Base-by-base conservation (phyloP, 139 green algal genomes). In the Asterochloris erici region DNA sequence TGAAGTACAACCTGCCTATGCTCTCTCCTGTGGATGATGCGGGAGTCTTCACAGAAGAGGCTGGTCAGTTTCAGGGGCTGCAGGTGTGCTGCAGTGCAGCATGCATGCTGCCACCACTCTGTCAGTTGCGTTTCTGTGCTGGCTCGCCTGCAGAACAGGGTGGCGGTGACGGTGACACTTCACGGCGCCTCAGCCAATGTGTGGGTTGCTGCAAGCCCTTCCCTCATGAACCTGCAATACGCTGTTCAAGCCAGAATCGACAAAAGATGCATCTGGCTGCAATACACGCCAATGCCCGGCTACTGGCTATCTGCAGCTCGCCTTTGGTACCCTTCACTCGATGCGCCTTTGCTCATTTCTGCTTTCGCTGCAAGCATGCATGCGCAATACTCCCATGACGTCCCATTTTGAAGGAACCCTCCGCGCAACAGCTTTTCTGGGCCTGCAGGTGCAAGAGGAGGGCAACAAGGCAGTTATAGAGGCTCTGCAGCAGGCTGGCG, bases 11-110 rank as follows among this genome's bases (percentile, higher is more conserved):
- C 23, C 91, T 99, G 75, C 86, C 90, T 19, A 82, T 98, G 79
- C 89, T 98, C 60, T 98, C 95, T 0, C 97, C 97, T 13, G 97
- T 99, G 81, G 97, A 99, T 81, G 95, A 98, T 77, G 92, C 89
- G 19, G 97, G 97, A 12, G 74, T 87, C 60, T 99, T 99, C 91
- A 99, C 97, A 14, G 89, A 89, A 0, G 96, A 97, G 87, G 95
- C 94, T 15, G 96, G 94, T 12, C 87, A 73, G 61, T 97, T 99
- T 83, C 81, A 85, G 29, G 97, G 97, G 0, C 79, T 83, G 28
- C 68, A 78, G 78, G 63, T 75, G 28, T 16, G 0, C 15, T 28
- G 47, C 16, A 13, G 14, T 28, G 9, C 78, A n/a, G n/a, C n/a
- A n/a, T 54, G 38, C 38, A 54, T 2, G 38, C 38, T 71, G 13